Evolutionary conservation across 1,284 basidiomycete genomes (phyloP).

Genomic region (Apiotrichum veenhuisii): DNA sequence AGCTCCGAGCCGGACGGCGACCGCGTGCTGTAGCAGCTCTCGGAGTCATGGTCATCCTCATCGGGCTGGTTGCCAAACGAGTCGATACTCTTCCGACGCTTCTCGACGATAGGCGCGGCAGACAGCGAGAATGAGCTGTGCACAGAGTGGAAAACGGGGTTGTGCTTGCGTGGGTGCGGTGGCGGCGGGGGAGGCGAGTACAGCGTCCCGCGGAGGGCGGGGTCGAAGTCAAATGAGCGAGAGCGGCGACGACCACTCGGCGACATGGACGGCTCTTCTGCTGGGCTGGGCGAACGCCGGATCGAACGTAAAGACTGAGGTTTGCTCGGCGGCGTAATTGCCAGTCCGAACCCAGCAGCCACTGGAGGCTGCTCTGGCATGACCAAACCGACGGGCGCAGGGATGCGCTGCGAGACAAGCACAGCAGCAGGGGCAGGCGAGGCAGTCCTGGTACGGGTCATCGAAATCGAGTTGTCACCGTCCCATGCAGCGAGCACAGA

Average conservation of each 20-base stretch:
- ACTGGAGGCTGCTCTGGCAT: background rate
- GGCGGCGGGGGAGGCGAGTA: constrained; percentile 17
- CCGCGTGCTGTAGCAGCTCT: constrained; percentile 1
- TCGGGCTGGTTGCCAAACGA: constrained; percentile 13
- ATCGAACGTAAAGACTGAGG: background rate
- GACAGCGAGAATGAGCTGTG: background rate
- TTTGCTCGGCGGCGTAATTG: background rate
- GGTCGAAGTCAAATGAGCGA: constrained; percentile 7
- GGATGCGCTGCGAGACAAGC: background rate
- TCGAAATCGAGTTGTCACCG: constrained; percentile 5
- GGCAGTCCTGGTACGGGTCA: background rate
- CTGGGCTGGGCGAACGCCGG: background rate
- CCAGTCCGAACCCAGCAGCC: background rate
- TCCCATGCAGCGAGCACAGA: constrained; percentile 26
- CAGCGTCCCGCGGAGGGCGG: constrained; percentile 4
- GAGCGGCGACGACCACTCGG: constrained; percentile 5
- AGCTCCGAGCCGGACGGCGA: constrained; percentile 14
- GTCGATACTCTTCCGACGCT: constrained; percentile 9
- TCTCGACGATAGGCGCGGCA: background rate
- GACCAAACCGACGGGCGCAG: background rate
- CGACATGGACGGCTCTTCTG: background rate
- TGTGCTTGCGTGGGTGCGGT: constrained; percentile 1
- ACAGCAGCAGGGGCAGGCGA: background rate
- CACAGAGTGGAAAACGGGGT: background rate
- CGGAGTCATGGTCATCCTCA: background rate